phyloP scores from a whole-genome alignment of 352 stramenopile species.

The Globisporangium ultimum region DNA sequence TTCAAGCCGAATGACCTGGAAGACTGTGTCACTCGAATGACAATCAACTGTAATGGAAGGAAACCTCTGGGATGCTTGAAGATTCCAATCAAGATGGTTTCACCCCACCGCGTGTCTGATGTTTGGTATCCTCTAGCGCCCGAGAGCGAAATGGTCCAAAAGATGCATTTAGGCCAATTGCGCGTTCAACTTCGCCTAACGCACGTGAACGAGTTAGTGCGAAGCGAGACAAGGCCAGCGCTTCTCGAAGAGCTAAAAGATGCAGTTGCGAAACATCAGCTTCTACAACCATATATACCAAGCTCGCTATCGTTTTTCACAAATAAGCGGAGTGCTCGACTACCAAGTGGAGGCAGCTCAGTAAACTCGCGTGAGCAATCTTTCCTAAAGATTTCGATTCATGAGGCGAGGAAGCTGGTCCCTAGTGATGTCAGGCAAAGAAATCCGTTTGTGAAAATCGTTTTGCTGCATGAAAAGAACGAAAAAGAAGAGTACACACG shows the following conservation, averaged over 20 bases:
- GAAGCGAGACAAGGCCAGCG: constrained; percentile 31
- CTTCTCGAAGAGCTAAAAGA: constrained; percentile 33
- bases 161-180: constrained; percentile 51
- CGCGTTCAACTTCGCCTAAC: constrained; percentile 46
- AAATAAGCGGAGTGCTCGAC: constrained; percentile 4
- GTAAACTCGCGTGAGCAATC: constrained; percentile 31
- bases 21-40: constrained; percentile 60
- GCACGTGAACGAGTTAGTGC: constrained; percentile 26
- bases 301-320: constrained; percentile 16
- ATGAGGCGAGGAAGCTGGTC: constrained; percentile 54
- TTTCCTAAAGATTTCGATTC: constrained; percentile 57
- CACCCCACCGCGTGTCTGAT: constrained; percentile 51
- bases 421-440: constrained; percentile 26
- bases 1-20: constrained; percentile 64
- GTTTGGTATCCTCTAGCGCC: constrained; percentile 61
- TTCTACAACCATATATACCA: background rate
- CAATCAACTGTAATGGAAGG: constrained; percentile 30
- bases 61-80: constrained; percentile 62
- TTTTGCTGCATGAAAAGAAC: constrained; percentile 40
- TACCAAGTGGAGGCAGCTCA: constrained; percentile 13
- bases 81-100: constrained; percentile 63
- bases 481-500: constrained; percentile 51
- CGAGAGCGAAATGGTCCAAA: constrained; percentile 68
- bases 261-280: constrained; percentile 8
- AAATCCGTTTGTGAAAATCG: constrained; percentile 52